These are phyloP conservation scores for Rhizoctonia solani DNA, from an alignment of 1,284 basidiomycete species.

Conservation along the genomic window DNA sequence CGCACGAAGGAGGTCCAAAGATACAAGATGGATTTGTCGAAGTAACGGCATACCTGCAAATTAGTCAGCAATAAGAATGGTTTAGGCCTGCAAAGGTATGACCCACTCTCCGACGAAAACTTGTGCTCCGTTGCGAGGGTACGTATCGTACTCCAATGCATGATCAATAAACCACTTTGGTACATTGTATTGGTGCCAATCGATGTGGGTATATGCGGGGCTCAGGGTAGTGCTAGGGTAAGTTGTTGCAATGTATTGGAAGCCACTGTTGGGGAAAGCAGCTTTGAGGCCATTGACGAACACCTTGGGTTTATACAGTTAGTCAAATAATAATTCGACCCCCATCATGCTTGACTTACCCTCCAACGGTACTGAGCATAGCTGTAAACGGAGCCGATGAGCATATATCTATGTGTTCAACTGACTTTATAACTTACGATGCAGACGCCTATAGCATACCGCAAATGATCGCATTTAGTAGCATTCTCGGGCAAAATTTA, in stretches of 20 bases:
- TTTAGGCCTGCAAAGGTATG: too few species aligned
- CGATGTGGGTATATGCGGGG: conserved; percentile 45
- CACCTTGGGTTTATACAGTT: conserved; percentile 40
- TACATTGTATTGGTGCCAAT: conserved; percentile 46
- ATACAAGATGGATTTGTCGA: conserved; percentile 45
- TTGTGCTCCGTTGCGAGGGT: conserved; percentile 49
- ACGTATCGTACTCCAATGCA: conserved; percentile 48
- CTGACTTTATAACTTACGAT: conserved; percentile 40
- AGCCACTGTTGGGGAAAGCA: conserved; percentile 56
- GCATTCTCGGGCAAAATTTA: not conserved
- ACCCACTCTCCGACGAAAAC: conserved; percentile 39
- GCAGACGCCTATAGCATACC: too few species aligned
- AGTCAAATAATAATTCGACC: not conserved
- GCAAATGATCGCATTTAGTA: conserved; percentile 29
- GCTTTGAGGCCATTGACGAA: conserved; percentile 60
- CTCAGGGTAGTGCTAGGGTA: conserved; percentile 46
- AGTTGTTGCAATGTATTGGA: conserved; percentile 50
- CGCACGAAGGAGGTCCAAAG: conserved; percentile 40
- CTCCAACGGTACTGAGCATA: conserved; percentile 57
- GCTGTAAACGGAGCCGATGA: conserved; percentile 38
- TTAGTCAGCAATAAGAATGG: not conserved
- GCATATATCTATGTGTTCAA: conserved; percentile 10
- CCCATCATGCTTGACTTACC: not conserved
- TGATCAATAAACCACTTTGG: conserved; percentile 45
- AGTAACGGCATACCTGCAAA: conserved; percentile 40